Base-by-base conservation (phyloP, 140 eudicot genomes). In the Senecio squalidus region DNA sequence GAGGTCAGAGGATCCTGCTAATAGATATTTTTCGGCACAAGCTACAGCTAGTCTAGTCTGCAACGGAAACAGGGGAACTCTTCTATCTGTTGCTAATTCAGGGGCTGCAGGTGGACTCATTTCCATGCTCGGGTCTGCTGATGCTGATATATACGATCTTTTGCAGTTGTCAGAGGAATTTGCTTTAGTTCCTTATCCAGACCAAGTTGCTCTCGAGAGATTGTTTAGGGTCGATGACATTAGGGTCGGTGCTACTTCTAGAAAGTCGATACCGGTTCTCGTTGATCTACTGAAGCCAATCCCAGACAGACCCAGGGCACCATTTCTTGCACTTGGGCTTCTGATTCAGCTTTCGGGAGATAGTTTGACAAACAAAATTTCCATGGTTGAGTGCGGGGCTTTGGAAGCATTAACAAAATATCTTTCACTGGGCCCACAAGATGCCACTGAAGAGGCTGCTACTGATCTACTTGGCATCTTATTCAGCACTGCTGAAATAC, bases 381-480 rank as follows among this genome's bases (percentile, higher is more conserved):
- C 77, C 60, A 93, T 93, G 99, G 99, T 93, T n/a, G 99, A 93
- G 74, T 78, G 90, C 1, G 99, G 99, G 40, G 99, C 96, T 53
- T 66, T 93, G 62, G 99, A 93, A 75, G 96, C 95, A 13, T 53
- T 93, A 77, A 88, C 94, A 11, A 93, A 93, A 53, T 93, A 93
- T 66, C 95, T 93, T 21, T 93, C 99, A 33, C 89, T 93, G 22
- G 87, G 99, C 62, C 96, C 86, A 2, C 85, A 84, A 55, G 95
- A 88, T 71, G 86, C 94, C 22, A 80, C 88, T 2, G 99, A 93
- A 76, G 99, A 84, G 80, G 99, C 99, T 49, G 99, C 99, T 39
- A 88, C 99, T 1, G 96, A 88, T 78, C 76, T 93, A 16, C 64
- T 93, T 39, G 99, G 99, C 40, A 82, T 93, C 58, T 73, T 93